Evolutionary conservation across 306 rosid genomes (phyloP).

Genomic region (Mucuna pruriens): DNA sequence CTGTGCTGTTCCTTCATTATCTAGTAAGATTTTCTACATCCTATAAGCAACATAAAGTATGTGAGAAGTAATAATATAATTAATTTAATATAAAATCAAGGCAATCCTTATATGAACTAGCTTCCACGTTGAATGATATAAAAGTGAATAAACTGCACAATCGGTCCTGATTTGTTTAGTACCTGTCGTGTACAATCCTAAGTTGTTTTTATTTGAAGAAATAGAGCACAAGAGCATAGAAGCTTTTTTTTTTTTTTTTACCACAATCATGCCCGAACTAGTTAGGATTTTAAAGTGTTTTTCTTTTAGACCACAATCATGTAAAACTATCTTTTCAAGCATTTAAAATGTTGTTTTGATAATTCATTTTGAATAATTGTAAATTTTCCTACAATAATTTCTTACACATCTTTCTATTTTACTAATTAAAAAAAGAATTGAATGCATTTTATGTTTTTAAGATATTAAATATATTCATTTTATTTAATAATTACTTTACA

Average conservation of each 20-base stretch:
- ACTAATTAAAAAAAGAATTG: not conserved
- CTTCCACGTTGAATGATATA: not conserved
- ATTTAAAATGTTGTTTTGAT: constrained; percentile 7
- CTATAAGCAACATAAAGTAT: not conserved
- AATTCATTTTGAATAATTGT: not conserved
- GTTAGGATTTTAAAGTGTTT: no score
- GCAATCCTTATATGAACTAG: not conserved
- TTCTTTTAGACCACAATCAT: no score
- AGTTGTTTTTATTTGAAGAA: not conserved
- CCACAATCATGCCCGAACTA: no score
- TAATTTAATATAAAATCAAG: not conserved
- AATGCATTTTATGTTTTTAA: not conserved
- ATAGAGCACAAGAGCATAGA: not conserved
- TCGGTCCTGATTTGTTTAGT: not conserved
- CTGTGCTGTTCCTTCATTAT: constrained; percentile 52
- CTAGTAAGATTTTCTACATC: constrained; percentile 29
- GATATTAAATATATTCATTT: not conserved
- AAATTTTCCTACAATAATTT: not conserved
- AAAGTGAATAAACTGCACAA: not conserved
- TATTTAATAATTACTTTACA: not conserved
- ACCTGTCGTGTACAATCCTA: not conserved
- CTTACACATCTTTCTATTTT: not conserved
- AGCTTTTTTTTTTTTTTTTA: no score
- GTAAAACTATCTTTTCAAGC: no score
- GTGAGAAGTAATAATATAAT: not conserved